Base-by-base conservation (phyloP, 768 basidiomycete genomes). In the Leucosporidium scottii region DNA sequence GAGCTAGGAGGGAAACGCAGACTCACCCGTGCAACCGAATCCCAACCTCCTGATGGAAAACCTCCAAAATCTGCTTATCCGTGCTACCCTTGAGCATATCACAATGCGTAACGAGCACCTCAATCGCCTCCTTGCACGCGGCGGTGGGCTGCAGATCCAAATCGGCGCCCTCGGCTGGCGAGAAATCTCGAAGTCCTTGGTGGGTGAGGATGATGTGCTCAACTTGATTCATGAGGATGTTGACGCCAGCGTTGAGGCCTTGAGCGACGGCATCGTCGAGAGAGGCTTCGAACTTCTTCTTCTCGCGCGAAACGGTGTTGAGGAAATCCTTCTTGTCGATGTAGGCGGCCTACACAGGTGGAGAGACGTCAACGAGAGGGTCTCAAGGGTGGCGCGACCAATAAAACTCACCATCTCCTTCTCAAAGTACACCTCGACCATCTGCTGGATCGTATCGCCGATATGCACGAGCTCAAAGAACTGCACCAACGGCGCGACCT, bases 361-460 rank as follows among this genome's bases (percentile, higher is more conserved):
- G n/a, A 17, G 62, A 12, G 39, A 17, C 21, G 56, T 48, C 31
- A 62, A 59, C 7, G 47, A 4, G 25, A 64, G 54, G 20, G 20
- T 2, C 1, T 6, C 36, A 10, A 57, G 39, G 39, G 36, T 28
- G 1, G 51, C 53, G 30, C 28, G 28, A 27, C 21, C n/a, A 49
- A 27, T 17, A 44, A 28, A 0, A 76, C 86, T 30, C 68, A 89
- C 91, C 79, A 98, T 80, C 74, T 96, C 94, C 75, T 93, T 93
- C 76, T 98, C 96, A 75, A 94, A 99, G 78, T 93, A 99, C 2
- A 97, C 96, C 73, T 99, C 93, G 9, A 96, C 86, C 86, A 98
- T 97, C 23, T 87, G 91, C 78, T 94, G 91, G 54, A 98, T 97
- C 21, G 91, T 99, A 76, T 99, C 94, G 1, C 93, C 96, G 21